Conservation (phyloP, 495 filamentous ascomycete genomes). For the Daldinia grandis region DNA sequence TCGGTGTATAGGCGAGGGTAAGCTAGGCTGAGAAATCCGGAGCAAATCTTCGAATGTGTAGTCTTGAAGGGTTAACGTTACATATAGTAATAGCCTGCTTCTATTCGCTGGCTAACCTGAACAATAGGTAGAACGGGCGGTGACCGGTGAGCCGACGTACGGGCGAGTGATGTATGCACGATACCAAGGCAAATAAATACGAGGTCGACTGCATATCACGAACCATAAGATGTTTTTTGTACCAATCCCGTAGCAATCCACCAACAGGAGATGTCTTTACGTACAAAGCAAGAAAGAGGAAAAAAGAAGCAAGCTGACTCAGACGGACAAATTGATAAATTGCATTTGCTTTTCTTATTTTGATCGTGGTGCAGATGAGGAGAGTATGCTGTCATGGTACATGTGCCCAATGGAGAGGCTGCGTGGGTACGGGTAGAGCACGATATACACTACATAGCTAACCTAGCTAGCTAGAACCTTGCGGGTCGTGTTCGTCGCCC, state of each 20-base stretch:
- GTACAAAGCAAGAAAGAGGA: neutral
- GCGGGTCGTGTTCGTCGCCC: neutral
- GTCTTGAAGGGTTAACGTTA: neutral
- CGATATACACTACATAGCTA: too few relatives aligned
- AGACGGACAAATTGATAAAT: conserved; percentile 15
- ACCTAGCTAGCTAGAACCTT: too few relatives aligned
- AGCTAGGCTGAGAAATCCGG: neutral
- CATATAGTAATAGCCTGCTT: neutral
- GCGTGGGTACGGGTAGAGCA: neutral
- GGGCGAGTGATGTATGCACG: conserved; percentile 3
- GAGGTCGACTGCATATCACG: conserved; percentile 30
- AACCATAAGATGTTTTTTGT: neutral
- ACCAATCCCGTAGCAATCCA: neutral
- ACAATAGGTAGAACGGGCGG: neutral
- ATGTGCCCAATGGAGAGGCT: neutral
- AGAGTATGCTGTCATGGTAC: neutral
- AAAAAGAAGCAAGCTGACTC: conserved; percentile 10
- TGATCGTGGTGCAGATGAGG: neutral
- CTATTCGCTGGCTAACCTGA: neutral
- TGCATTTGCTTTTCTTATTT: neutral
- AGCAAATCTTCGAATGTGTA: neutral
- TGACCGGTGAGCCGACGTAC: neutral
- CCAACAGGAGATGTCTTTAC: neutral
- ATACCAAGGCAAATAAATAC: conserved; percentile 20
- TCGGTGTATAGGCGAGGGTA: neutral